Evolutionary conservation across 2,329 filamentous ascomycete species (phyloP).

Genomic region (Paraconiothyrium sp.): DNA sequence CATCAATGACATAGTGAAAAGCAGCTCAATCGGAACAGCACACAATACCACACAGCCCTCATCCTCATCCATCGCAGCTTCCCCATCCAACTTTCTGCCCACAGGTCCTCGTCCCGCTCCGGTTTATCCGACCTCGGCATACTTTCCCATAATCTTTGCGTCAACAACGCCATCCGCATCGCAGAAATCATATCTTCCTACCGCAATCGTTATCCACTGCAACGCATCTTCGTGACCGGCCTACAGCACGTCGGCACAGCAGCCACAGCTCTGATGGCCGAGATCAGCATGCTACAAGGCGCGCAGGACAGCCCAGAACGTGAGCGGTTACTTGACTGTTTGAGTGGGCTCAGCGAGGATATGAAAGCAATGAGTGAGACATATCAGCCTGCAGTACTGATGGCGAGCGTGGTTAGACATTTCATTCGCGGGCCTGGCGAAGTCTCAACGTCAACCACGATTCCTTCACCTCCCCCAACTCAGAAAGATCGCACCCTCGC

Average conservation of each 20-base stretch:
- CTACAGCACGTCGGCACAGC: conserved; percentile 28
- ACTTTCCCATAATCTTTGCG: conserved; percentile 23
- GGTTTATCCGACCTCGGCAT: conserved; percentile 20
- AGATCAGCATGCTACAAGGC: conserved; percentile 23
- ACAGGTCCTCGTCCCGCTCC: conserved; percentile 5
- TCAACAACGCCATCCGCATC: conserved; percentile 24
- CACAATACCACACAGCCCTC: conserved; percentile 26
- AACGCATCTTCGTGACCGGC: conserved; percentile 25
- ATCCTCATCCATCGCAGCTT: conserved; percentile 26
- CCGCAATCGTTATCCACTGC: conserved; percentile 15
- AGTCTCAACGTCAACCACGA: background rate
- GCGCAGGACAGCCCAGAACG: conserved; percentile 11
- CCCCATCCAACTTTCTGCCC: conserved; percentile 9
- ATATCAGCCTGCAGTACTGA: conserved; percentile 25
- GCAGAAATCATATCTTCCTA: conserved; percentile 23
- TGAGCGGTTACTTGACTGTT: conserved; percentile 16
- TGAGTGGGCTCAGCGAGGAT: conserved; percentile 12
- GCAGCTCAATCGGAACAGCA: conserved; percentile 6
- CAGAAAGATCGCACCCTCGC: background rate
- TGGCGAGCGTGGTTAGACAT: conserved; percentile 22
- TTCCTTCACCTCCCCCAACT: background rate
- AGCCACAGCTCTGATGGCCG: conserved; percentile 26
- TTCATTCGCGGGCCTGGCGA: conserved; percentile 23
- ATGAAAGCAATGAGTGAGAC: conserved; percentile 24
- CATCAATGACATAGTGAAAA: background rate